Evolutionary conservation across 2,329 filamentous ascomycete species (phyloP).

Genomic region (Epichloe sibirici): DNA sequence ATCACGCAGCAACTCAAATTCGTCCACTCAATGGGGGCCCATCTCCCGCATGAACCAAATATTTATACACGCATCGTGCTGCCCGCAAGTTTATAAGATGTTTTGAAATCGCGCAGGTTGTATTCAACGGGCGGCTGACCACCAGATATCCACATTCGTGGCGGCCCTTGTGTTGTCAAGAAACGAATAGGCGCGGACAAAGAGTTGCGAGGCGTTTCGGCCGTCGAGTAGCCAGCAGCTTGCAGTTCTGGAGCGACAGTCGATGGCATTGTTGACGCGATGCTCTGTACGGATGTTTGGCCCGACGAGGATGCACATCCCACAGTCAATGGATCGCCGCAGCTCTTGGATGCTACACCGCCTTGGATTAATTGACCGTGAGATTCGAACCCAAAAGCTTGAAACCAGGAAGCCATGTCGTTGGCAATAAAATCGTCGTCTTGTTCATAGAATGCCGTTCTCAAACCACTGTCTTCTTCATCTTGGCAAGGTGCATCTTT

Average conservation of each 20-base stretch:
- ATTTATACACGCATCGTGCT: neutral
- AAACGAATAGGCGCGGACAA: conserved; percentile 20
- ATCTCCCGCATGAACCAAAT: too few relatives aligned
- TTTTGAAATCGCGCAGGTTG: neutral
- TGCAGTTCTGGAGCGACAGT: conserved; percentile 21
- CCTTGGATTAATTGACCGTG: conserved; percentile 27
- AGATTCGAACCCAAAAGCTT: conserved; percentile 34
- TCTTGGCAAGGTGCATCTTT: neutral
- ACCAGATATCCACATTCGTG: conserved; percentile 25
- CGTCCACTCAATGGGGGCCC: too few relatives aligned
- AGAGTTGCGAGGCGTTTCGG: neutral
- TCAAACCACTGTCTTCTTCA: neutral
- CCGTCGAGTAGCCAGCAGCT: conserved; percentile 12
- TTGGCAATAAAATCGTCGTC: conserved; percentile 23
- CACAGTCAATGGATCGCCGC: neutral
- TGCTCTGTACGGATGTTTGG: conserved; percentile 8
- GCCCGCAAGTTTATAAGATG: conserved; percentile 42
- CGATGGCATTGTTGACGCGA: conserved; percentile 16
- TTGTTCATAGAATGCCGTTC: conserved; percentile 27
- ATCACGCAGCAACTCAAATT: too few relatives aligned
- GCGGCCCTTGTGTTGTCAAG: conserved; percentile 17
- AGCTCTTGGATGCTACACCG: conserved; percentile 2
- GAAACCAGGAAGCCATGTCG: conserved; percentile 39
- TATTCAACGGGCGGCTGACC: conserved; percentile 19
- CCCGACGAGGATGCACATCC: conserved; percentile 9